Evolutionary conservation across 495 filamentous ascomycete genomes (phyloP).

Genomic region (Neurospora sp.): DNA sequence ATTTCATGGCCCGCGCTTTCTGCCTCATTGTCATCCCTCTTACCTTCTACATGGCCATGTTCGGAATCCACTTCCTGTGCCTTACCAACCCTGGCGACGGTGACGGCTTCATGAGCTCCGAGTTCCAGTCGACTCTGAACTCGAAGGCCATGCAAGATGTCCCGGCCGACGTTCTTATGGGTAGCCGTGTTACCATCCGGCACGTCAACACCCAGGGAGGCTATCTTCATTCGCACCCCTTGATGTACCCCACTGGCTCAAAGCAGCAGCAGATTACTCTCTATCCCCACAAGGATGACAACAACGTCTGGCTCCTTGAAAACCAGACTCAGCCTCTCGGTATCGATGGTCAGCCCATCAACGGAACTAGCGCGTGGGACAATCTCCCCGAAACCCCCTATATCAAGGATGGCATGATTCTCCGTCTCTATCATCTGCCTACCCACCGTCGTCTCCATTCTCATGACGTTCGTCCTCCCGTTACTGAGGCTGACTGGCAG

Average conservation of each 20-base stretch:
- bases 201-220: constrained; percentile 96
- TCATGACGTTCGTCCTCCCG: constrained; percentile 92
- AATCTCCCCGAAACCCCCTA: constrained; percentile 51
- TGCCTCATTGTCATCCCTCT: constrained; percentile 86
- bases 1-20: constrained; percentile 84
- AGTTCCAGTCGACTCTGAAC: constrained; percentile 96
- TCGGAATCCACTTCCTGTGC: constrained; percentile 89
- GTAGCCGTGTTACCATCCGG: constrained; percentile 74
- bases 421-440: constrained; percentile 72
- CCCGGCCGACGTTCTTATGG: constrained; percentile 81
- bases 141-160: constrained; percentile 94
- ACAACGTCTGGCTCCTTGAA: constrained; percentile 88
- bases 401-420: constrained; percentile 67
- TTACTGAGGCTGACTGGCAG: constrained; percentile 97
- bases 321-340: constrained; percentile 90
- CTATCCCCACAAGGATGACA: constrained; percentile 98
- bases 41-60: constrained; percentile 89
- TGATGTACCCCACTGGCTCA: constrained; percentile 96
- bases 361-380: constrained; percentile 78
- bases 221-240: constrained; percentile 89
- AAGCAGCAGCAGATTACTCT: constrained; percentile 98
- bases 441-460: constrained; percentile 89
- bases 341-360: constrained; percentile 59
- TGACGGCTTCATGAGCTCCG: constrained; percentile 98
- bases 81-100: constrained; percentile 91